phyloP scores from a whole-genome alignment of 2,329 filamentous ascomycete genomes.

The Neofusicoccum ribis region DNA sequence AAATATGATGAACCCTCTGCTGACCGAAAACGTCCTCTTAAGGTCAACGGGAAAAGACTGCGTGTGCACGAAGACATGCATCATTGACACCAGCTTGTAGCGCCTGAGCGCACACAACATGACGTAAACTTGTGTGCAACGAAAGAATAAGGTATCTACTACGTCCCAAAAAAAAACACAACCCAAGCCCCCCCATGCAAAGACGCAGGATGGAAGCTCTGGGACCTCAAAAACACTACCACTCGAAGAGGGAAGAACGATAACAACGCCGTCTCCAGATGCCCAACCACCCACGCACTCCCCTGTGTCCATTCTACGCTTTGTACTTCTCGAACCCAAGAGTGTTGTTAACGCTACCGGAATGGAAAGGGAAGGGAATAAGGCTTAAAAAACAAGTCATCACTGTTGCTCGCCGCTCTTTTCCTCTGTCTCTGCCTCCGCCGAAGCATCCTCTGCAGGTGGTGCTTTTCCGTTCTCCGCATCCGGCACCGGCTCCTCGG shows the following conservation, averaged over 20 bases:
- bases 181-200: not conserved
- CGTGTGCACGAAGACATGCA: too few relatives aligned
- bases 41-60: too few relatives aligned
- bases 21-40: too few relatives aligned
- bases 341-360: not conserved
- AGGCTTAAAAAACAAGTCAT: not conserved
- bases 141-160: conserved; percentile 7
- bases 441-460: not conserved
- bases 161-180: not conserved
- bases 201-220: not conserved
- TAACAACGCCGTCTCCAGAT: not conserved
- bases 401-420: not conserved
- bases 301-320: conserved; percentile 10
- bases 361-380: not conserved
- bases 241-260: not conserved
- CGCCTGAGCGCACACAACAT: not conserved
- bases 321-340: not conserved
- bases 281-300: not conserved
- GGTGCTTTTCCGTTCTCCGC: not conserved
- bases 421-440: not conserved
- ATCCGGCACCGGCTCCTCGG: not conserved
- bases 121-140: not conserved
- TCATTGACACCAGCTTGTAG: too few relatives aligned
- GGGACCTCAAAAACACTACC: not conserved
- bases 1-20: too few relatives aligned